Conservation (phyloP, 192 early-diverging fungal genomes). For the Oehlia diaphana region DNA sequence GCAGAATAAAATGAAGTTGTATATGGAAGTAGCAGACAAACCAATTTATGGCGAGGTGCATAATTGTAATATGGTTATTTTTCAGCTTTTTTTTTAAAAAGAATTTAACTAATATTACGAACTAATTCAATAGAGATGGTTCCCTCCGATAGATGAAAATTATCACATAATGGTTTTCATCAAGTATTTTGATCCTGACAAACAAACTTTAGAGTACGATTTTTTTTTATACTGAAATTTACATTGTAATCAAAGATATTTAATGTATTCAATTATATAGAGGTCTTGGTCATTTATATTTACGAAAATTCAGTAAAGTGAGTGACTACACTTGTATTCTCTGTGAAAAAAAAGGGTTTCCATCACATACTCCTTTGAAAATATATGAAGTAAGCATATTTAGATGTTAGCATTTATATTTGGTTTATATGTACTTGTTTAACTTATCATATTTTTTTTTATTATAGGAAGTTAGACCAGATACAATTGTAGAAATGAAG, state of each 20-base stretch:
- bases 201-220: conserved; percentile 58
- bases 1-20: conserved; percentile 38
- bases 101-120: not conserved
- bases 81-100: not conserved
- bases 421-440: not conserved
- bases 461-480: conserved; percentile 85
- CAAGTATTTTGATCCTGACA: conserved; percentile 78
- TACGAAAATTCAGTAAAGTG: conserved; percentile 53
- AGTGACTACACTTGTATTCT: conserved; percentile 60
- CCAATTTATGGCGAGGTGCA: conserved; percentile 33
- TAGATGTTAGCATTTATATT: not conserved
- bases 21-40: conserved; percentile 39
- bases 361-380: conserved; percentile 57
- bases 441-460: not conserved
- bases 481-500: conserved; percentile 83
- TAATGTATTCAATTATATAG: conserved; percentile 24
- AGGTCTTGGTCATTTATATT: conserved; percentile 58
- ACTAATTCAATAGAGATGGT: conserved; percentile 4
- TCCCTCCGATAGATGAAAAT: conserved; percentile 20
- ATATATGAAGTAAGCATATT: conserved; percentile 59
- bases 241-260: not conserved
- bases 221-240: not conserved
- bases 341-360: conserved; percentile 54
- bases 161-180: conserved; percentile 70
- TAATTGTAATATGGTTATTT: not conserved